These are phyloP conservation scores for Botrytis porri DNA, from an alignment of 2,329 filamentous ascomycete species.

Conservation along the genomic window DNA sequence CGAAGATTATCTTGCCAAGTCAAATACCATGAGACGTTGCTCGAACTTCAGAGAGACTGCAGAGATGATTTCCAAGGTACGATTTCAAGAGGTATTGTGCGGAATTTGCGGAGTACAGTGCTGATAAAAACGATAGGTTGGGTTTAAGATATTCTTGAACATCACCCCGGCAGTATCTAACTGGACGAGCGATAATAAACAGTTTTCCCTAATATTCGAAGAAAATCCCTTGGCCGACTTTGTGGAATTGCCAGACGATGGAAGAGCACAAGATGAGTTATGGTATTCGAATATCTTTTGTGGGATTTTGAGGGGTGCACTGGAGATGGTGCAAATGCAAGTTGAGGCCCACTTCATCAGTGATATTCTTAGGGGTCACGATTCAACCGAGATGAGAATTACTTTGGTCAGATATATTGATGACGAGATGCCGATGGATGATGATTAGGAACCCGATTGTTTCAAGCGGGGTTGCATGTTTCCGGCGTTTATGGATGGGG, in stretches of 20 bases:
- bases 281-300: constrained; percentile 99
- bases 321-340: constrained; percentile 99
- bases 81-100: not conserved
- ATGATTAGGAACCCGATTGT: constrained; percentile 59
- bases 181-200: constrained; percentile 94
- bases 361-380: constrained; percentile 87
- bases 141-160: constrained; percentile 99
- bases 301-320: constrained; percentile 81
- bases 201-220: constrained; percentile 94
- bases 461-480: not conserved
- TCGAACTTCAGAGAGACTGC: constrained; percentile 93
- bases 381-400: constrained; percentile 96
- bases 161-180: constrained; percentile 91
- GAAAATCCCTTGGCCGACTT: constrained; percentile 97
- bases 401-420: constrained; percentile 92
- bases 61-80: constrained; percentile 90
- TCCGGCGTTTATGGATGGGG: constrained; percentile 13
- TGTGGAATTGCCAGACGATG: constrained; percentile 94
- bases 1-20: constrained; percentile 96
- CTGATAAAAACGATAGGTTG: constrained; percentile 58
- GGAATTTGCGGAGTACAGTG: not conserved
- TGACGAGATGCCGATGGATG: constrained; percentile 93
- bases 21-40: constrained; percentile 83
- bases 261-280: constrained; percentile 88
- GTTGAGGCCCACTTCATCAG: constrained; percentile 96